Evolutionary conservation across 2,329 filamentous ascomycete species (phyloP), one percentile per base, ranked within the genome.

Genomic region (Fusarium sp.): DNA sequence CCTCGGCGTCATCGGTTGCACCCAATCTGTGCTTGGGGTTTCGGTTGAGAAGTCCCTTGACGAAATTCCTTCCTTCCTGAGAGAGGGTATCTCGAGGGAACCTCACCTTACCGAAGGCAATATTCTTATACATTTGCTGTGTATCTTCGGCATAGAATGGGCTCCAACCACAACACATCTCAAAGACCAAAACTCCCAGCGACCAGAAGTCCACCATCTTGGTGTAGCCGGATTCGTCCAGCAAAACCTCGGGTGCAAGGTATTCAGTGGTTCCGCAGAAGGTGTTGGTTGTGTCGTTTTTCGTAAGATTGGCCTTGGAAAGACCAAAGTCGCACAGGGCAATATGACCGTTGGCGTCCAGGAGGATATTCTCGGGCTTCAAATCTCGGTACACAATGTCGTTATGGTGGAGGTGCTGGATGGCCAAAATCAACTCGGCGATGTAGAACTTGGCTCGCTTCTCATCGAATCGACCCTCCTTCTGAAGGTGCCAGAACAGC

Each of bases 191-290:
- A 47, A 99, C 96, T 59, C 96, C 96, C 15, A 99, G 86, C 3
- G 96, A 99, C 96, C 96, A 99, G 80, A 98, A 99, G 79, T 99
- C 96, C 9, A 99, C 96, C 96, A 99, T 98, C 83, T 98, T 98
- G 56, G 96, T 98, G 81, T 99, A 99, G 33, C 96, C 96, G 75
- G 94, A 93, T 82, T 99, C 96, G 73, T 99, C 96, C 43, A 99
- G 84, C 16, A 99, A 85, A 5, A 98, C 96, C 77, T 99, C 96
- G 0, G 96, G 96, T 0, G 96, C 96, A 21, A 99, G 87, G 77
- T 99, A 99, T 79, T 99, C 96, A 0, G 96, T 99, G 2, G 96
- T 99, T 66, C 96, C 96, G 78, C 96, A 99, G 80, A 99, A 99
- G 1, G 96, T 99, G 81, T 98, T 99, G 53, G 96, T 99, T 0